Evolutionary conservation across 2,329 filamentous ascomycete genomes (phyloP).

Genomic region (Epichloe uncinata): DNA sequence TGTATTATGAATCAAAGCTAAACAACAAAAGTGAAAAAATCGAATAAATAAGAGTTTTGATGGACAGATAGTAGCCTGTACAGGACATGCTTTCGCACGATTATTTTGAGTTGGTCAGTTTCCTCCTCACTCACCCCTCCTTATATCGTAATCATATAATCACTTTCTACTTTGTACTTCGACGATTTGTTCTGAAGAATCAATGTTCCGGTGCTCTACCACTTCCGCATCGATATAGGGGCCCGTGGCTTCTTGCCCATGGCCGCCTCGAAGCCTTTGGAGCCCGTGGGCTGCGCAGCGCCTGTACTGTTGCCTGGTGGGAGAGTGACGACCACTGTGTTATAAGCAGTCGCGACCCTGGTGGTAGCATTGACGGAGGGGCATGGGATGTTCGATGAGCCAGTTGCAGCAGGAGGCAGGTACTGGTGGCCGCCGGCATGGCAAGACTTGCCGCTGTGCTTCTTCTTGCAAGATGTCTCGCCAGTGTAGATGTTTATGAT

Average conservation of each 20-base stretch:
- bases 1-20: background rate
- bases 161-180: background rate
- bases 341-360: conserved; percentile 21
- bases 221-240: background rate
- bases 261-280: background rate
- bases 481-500: conserved; percentile 19
- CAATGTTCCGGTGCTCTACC: background rate
- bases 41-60: background rate
- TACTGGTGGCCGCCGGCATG: background rate
- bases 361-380: conserved; percentile 13
- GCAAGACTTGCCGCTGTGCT: conserved; percentile 17
- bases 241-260: conserved; percentile 1
- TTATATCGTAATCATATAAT: background rate
- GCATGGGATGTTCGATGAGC: conserved; percentile 11
- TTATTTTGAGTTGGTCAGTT: background rate
- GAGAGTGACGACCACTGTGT: conserved; percentile 22
- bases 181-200: background rate
- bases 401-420: background rate
- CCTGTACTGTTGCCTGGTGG: background rate
- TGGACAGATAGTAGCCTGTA: conserved; percentile 1
- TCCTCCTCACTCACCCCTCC: background rate
- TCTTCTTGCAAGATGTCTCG: conserved; percentile 15
- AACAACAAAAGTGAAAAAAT: background rate
- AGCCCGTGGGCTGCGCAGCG: background rate
- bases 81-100: background rate